Evolutionary conservation across 2,329 filamentous ascomycete genomes (phyloP), one percentile per base, ranked within the genome.

Genomic region (Leptodontidium sp.): DNA sequence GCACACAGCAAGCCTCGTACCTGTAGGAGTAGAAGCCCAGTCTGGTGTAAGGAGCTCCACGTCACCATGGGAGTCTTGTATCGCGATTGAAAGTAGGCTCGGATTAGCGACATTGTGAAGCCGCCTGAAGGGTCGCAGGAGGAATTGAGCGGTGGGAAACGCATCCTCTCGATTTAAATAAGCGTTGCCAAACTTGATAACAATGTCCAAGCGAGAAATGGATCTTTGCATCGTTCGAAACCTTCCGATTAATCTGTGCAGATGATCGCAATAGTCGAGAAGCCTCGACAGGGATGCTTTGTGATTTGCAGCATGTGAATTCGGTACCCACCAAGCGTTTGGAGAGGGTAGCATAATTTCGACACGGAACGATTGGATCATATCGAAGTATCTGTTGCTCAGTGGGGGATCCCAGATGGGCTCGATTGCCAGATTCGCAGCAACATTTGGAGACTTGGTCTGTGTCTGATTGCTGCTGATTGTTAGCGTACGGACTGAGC

Each of bases 171-270:
- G 63, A 4, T 58, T 63, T 14, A 63, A 32, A 21, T 66, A 35
- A 53, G 47, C 32, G 17, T 61, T 66, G 26, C 35, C 45, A 66
- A 68, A 55, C 49, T 52, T 67, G 17, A 67, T 47, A 45, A 61
- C 47, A 29, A 70, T 53, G n/a, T 68, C 40, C 43, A 68, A 55
- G n/a, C 52, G 55, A 53, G 32, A 32, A 68, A 68, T 61, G 29
- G 66, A 38, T 53, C 32, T 49, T 52, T 35, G 61, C 14, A 58
- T 50, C 35, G 58, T 35, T 35, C 64, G 29, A 52, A 73, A 59
- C 55, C 68, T 71, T 21, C 63, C 70, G n/a, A 73, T 21, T 9
- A 73, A 49, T 49, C 66, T 64, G 59, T 68, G 70, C n/a, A 73
- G 43, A 66, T 71, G 64, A 63, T 73, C 71, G 52, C 55, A 65